Conservation (phyloP, 495 filamentous ascomycete species). For the Talaromyces trachyspermus region DNA sequence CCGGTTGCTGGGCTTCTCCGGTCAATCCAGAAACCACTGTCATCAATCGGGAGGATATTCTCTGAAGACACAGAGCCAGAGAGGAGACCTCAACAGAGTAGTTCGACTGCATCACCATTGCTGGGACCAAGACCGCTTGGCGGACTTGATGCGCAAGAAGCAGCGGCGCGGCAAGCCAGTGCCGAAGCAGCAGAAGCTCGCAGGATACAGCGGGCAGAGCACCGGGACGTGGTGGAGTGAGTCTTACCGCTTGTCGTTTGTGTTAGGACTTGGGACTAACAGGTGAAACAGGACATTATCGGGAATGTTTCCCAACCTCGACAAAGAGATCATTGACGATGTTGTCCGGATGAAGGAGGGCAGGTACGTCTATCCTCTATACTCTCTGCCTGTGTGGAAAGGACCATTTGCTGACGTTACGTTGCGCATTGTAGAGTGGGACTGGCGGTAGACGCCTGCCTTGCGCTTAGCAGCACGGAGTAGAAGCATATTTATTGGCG, state of each 20-base stretch:
- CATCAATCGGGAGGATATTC: constrained; percentile 96
- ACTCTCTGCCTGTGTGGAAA: background rate
- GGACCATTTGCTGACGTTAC: constrained; percentile 15
- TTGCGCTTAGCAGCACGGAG: constrained; percentile 57
- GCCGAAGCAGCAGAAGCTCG: constrained; percentile 87
- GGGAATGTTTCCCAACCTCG: constrained; percentile 89
- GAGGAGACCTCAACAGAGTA: constrained; percentile 34
- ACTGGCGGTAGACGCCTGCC: constrained; percentile 83
- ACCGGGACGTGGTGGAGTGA: constrained; percentile 78
- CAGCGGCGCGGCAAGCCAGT: constrained; percentile 87
- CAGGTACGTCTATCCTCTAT: constrained; percentile 51
- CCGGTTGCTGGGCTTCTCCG: constrained; percentile 82
- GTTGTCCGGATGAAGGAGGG: constrained; percentile 89
- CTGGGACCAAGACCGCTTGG: constrained; percentile 54
- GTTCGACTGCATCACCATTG: constrained; percentile 50
- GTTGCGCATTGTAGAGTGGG: constrained; percentile 62
- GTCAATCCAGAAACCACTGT: constrained; percentile 85
- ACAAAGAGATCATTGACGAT: constrained; percentile 87
- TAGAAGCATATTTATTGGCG: constrained; percentile 9
- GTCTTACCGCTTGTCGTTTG: constrained; percentile 9
- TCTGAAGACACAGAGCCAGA: constrained; percentile 60
- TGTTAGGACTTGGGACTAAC: background rate
- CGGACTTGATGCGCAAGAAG: constrained; percentile 63
- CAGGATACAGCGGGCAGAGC: constrained; percentile 75
- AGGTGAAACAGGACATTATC: constrained; percentile 51